Base-by-base conservation (phyloP, 352 stramenopile species). In the Phytophthora colocasiae region DNA sequence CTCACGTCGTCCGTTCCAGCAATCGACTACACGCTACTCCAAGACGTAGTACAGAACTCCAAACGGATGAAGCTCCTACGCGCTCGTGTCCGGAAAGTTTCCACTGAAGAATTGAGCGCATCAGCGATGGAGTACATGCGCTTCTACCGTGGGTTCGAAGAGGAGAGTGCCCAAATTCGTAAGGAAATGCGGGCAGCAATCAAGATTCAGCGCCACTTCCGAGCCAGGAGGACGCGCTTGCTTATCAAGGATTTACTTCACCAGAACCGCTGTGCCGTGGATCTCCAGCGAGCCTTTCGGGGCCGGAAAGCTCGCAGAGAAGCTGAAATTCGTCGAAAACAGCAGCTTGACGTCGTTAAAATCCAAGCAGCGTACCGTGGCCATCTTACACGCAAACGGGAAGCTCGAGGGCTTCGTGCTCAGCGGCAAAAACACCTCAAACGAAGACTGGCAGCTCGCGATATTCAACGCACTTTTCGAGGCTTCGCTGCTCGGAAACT, bases 111-210 rank as follows among this genome's bases (percentile, higher is more conserved):
- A 17, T 40, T 75, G 29, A 75, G 63, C 17, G 83, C 78, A 0
- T 90, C 84, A 0, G 73, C 73, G 0, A 87, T 89, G 66, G 83
- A 93, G 48, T 95, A 95, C 67, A 75, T 91, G 66, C 78, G 80
- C 15, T 95, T 92, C 44, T 86, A 86, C 38, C 72, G 67, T 12
- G 63, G 77, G 2, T 95, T 95, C 43, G 82, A 89, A 52, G 70
- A 73, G 0, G 87, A 93, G 53, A 89, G 75, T 19, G 71, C 76
- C 5, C 72, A 90, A 53, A 70, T 71, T 7, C 73, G 81, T 9
- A 66, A 74, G 0, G 70, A 92, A 40, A 58, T 84, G 27, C 76
- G 66, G 3, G 81, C 81, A 15, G 80, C 81, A 2, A 63, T 80
- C 36, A 75, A 69, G 24, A 92, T 95, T 36, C 85, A 95, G 55